Evolutionary conservation across 148 eudicot species (phyloP), one percentile per base, ranked within the genome.

Genomic region (Dianthus caryophyllus): DNA sequence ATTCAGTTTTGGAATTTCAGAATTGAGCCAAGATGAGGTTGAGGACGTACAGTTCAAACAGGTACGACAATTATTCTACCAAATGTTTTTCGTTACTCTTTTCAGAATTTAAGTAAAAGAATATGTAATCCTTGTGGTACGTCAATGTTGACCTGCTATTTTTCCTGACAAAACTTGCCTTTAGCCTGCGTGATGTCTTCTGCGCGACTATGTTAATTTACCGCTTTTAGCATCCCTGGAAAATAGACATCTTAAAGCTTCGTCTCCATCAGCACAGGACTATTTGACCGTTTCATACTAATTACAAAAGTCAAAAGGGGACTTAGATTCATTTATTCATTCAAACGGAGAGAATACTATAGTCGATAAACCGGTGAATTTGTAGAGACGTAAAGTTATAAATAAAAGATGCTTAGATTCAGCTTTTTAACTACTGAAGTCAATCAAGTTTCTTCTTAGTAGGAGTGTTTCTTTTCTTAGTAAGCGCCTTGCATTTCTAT

Each of bases 1-100:
- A n/a, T n/a, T n/a, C n/a, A 59, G 7, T 69, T 65, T 60, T 78
- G 25, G 54, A 38, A 20, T 81, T 78, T 53, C 88, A 92, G 98
- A 82, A 27, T 67, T 92, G 85, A 85, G 83, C 79, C 75, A 72
- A 69, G 94, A 92, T 58, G 98, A 92, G 83, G 53, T 68, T 66
- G 91, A 89, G 71, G 96, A 89, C 64, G 94, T 92, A 66, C 85
- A 70, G 27, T 88, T 92, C 70, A 92, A 87, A 85, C 88, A 76
- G 92, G 98, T 87, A 85, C 22, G 20, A 8, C 43, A 46, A 31
- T 24, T 38, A 51, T 49, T 36, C 63, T n/a, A 55, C 22, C 54
- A 17, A 2, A 36, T 22, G 38, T 56, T 26, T 60, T 65, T 59
- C 20, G 6, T 24, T 26, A 17, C 33, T 67, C 22, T 66, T 3